A percentile compares a stretch with the other conserved stretches of the same genome.
These are phyloP conservation scores for Fagus sylvatica DNA, from an alignment of 306 rosid species.

Conservation along the genomic window DNA sequence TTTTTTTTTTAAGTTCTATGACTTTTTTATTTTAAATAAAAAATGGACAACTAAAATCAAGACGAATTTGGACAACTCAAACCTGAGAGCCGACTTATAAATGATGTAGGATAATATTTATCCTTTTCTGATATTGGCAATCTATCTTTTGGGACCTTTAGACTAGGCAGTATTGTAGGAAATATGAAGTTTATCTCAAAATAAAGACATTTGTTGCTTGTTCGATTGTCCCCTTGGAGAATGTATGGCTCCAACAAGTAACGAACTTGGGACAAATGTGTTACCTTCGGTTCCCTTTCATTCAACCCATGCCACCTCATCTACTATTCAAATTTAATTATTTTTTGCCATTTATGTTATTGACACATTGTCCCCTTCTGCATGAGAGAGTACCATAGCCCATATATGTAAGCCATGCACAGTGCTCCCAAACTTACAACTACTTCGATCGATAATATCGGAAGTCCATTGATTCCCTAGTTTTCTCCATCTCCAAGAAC, in stretches of 20 bases:
- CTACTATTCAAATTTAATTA: background rate
- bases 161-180: background rate
- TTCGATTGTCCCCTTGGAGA: constrained; percentile 16
- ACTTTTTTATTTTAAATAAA: too few relatives aligned
- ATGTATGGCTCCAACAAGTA: constrained; percentile 14
- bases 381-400: constrained; percentile 30
- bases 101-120: too few relatives aligned
- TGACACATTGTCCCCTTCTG: constrained; percentile 38
- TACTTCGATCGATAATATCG: constrained; percentile 46
- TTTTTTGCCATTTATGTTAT: background rate
- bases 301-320: constrained; percentile 4
- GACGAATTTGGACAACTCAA: too few relatives aligned
- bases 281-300: constrained; percentile 35
- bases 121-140: too few relatives aligned
- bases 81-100: too few relatives aligned
- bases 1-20: too few relatives aligned
- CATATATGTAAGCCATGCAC: constrained; percentile 45
- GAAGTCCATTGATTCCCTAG: constrained; percentile 25
- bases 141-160: background rate
- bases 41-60: too few relatives aligned
- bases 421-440: constrained; percentile 39
- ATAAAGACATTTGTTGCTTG: background rate
- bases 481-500: constrained; percentile 39
- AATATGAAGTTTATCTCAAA: background rate
- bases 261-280: constrained; percentile 28